Evolutionary conservation across 176 grass and related monocot genomes (phyloP).

Genomic region (Canna indica): DNA sequence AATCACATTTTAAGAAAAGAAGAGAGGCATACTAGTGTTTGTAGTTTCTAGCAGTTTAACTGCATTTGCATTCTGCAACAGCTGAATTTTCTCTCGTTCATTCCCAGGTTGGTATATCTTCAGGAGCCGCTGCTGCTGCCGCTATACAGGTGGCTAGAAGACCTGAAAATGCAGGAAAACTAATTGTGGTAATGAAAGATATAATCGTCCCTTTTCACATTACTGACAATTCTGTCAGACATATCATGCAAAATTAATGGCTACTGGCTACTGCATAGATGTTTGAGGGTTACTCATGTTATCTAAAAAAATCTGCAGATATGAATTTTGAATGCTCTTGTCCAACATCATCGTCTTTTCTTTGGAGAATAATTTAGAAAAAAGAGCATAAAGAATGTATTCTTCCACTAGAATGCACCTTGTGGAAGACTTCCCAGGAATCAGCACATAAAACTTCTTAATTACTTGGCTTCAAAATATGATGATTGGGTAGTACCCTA

Average conservation of each 20-base stretch:
- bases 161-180: conserved; percentile 86
- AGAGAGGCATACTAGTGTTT: neutral
- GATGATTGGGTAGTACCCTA: neutral
- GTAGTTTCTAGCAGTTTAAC: neutral
- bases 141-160: conserved; percentile 77
- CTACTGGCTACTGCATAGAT: neutral
- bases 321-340: neutral
- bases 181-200: conserved; percentile 53
- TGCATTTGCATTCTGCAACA: neutral
- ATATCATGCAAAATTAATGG: neutral
- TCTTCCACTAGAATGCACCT: neutral
- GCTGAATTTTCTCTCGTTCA: neutral
- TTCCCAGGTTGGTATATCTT: conserved; percentile 89
- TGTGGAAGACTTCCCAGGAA: neutral
- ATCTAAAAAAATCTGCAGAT: neutral
- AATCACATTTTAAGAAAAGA: neutral
- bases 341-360: neutral
- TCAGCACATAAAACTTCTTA: neutral
- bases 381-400: neutral
- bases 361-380: neutral
- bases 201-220: neutral
- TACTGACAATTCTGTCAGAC: neutral
- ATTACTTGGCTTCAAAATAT: no score
- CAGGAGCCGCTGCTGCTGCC: conserved; percentile 77
- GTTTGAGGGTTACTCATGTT: neutral